Evolutionary conservation across 2,329 filamentous ascomycete species (phyloP).

Genomic region (Claviceps capensis): DNA sequence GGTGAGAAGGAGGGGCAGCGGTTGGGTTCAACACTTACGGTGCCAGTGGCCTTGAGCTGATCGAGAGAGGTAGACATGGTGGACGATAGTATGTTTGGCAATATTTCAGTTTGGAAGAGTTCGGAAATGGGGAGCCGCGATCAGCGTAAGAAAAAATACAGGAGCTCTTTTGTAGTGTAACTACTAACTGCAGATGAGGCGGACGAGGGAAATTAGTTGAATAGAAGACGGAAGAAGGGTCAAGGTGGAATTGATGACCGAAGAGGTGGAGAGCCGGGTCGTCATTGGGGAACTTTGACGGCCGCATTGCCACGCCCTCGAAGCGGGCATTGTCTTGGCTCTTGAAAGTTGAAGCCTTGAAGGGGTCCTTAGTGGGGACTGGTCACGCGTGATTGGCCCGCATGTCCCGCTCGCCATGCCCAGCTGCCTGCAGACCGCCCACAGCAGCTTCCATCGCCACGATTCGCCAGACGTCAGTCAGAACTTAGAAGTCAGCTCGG

Average conservation of each 20-base stretch:
- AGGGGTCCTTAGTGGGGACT: neutral
- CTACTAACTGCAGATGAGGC: neutral
- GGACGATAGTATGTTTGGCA: neutral
- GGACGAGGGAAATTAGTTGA: neutral
- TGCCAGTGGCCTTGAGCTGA: conserved; percentile 93
- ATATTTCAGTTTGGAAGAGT: neutral
- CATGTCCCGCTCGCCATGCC: neutral
- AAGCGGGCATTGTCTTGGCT: neutral
- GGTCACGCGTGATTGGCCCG: neutral
- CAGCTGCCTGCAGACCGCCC: neutral
- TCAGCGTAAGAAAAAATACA: neutral
- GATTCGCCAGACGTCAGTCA: no score
- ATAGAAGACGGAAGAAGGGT: neutral
- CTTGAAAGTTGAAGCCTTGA: neutral
- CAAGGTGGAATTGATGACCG: neutral
- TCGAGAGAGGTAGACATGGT: conserved; percentile 81
- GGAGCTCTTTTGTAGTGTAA: neutral
- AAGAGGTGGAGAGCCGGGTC: no score
- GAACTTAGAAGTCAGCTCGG: no score
- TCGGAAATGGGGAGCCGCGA: neutral
- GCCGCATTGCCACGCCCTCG: neutral
- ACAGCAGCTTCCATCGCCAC: no score
- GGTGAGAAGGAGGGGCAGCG: conserved; percentile 17
- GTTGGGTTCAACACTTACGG: conserved; percentile 48
- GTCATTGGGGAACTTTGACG: neutral